Percentiles rank a stretch among this genome's conserved stretches.
Evolutionary conservation across 23 red algal genomes (phyloP).

Genomic region (Gracilaria vermiculophylla): DNA sequence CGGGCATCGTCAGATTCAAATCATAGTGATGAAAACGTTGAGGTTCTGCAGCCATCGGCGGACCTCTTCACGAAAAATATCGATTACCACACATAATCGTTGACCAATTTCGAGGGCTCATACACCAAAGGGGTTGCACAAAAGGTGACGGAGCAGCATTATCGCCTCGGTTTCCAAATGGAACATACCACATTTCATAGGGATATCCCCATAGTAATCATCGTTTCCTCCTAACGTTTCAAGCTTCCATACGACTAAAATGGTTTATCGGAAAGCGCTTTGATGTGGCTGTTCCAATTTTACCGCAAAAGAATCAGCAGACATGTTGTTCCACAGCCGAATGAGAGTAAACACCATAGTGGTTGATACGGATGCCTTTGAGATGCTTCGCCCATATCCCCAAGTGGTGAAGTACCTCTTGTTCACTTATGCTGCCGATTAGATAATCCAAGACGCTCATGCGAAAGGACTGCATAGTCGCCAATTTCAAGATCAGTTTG

Average conservation of each 20-base stretch:
- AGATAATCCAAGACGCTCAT: too few species aligned
- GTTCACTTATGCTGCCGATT: too few species aligned
- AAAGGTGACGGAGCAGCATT: not conserved
- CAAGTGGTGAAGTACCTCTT: too few species aligned
- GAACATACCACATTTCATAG: not conserved
- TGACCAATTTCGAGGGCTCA: not conserved
- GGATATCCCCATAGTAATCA: constrained; percentile 2
- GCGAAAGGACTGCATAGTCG: too few species aligned
- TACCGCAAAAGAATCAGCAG: not conserved
- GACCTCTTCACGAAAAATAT: not conserved
- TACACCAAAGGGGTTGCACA: not conserved
- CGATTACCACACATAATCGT: not conserved
- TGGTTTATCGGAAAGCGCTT: not conserved
- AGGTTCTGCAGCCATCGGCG: not conserved
- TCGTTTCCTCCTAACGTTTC: not conserved
- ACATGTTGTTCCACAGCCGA: not conserved
- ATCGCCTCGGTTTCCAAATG: not conserved
- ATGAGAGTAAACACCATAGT: not conserved
- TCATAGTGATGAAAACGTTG: not conserved
- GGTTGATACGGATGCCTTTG: not conserved
- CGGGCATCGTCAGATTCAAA: not conserved
- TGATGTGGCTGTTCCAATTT: constrained; percentile 24
- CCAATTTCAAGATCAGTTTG: too few species aligned
- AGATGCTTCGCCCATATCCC: not conserved
- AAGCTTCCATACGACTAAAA: constrained; percentile 1